Evolutionary conservation across 768 basidiomycete genomes (phyloP).

Genomic region (Ramaria sp.): DNA sequence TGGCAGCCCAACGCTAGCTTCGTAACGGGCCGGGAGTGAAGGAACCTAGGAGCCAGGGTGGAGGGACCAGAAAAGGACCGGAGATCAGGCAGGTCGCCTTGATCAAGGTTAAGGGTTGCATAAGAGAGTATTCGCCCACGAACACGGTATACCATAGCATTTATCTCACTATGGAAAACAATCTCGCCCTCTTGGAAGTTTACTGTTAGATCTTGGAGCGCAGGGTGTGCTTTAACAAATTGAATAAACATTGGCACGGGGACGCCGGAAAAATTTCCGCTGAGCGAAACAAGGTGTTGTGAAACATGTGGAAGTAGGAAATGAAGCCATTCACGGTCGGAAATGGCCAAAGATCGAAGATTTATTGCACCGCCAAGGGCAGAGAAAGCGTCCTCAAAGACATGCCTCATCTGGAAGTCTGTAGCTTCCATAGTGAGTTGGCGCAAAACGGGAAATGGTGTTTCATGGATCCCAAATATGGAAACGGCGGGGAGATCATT

Average conservation of each 20-base stretch:
- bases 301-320: not conserved
- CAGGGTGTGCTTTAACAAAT: not conserved
- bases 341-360: not conserved
- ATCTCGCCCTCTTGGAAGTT: not conserved
- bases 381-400: not conserved
- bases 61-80: not conserved
- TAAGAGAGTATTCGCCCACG: not conserved
- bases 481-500: not conserved
- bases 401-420: not conserved
- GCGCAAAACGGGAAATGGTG: not conserved
- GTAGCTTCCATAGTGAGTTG: not conserved
- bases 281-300: not conserved
- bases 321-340: not conserved
- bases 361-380: not conserved
- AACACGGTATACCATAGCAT: not conserved
- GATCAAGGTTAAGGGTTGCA: not conserved
- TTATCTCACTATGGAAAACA: not conserved
- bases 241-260: not conserved
- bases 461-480: not conserved
- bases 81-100: not conserved
- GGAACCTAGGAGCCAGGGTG: not conserved
- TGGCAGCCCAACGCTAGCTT: not conserved
- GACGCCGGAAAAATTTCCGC: not conserved
- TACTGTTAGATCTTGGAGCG: not conserved
- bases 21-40: not conserved